Percentiles rank a stretch among this genome's conserved stretches.
Conservation (phyloP, 2,329 filamentous ascomycete genomes). For the Diaporthe amygdali region DNA sequence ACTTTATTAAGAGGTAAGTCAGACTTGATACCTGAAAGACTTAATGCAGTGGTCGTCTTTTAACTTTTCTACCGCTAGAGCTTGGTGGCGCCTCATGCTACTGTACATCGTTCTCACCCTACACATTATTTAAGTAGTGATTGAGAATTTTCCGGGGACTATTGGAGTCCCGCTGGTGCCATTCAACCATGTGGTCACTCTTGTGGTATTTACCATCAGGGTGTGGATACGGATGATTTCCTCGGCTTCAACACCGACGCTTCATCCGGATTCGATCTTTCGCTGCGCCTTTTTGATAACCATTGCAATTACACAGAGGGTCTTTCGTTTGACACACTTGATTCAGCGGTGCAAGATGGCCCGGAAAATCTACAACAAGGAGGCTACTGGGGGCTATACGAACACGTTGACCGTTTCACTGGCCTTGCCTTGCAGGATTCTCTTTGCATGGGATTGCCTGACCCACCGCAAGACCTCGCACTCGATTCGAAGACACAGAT, state of each 20-base stretch:
- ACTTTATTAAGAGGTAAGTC: not conserved
- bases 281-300: no score
- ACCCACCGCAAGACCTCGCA: not conserved
- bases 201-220: no score
- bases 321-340: not conserved
- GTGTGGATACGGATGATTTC: no score
- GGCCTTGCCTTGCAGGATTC: not conserved
- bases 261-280: no score
- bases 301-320: no score
- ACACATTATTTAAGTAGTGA: no score
- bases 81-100: not conserved
- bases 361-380: not conserved
- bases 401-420: not conserved
- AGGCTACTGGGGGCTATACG: not conserved
- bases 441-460: no score
- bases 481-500: not conserved
- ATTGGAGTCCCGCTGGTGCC: not conserved
- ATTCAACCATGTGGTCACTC: no score
- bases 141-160: not conserved
- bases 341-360: not conserved
- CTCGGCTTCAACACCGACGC: no score
- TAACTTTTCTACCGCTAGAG: not conserved
- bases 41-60: no score
- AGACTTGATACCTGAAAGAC: fast-evolving
- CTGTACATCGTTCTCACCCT: no score